Conservation (phyloP, 108 stramenopile species). For the Stephanodiscus triporus region DNA sequence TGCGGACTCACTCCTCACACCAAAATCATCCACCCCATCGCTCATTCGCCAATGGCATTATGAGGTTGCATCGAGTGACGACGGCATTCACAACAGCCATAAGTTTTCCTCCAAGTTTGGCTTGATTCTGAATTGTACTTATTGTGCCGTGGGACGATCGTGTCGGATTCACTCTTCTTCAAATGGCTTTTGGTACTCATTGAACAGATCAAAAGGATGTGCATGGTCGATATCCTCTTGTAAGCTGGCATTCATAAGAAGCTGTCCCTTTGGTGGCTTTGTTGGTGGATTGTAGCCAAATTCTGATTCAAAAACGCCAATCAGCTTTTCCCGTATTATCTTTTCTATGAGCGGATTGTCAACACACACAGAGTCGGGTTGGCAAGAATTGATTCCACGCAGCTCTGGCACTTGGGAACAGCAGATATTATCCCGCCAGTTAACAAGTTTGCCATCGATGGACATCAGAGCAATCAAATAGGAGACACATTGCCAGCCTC, state of each 20-base stretch:
- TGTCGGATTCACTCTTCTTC: background rate
- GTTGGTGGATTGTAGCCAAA: conserved; percentile 39
- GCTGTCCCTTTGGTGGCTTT: conserved; percentile 22
- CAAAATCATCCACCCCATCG: no score
- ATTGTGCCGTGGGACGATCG: conserved; percentile 8
- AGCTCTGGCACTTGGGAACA: conserved; percentile 45
- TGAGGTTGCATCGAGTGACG: conserved; percentile 51
- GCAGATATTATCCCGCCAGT: conserved; percentile 42
- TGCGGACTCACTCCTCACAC: no score
- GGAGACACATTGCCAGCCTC: conserved; percentile 28
- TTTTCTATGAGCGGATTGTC: conserved; percentile 40
- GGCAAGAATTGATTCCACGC: conserved; percentile 39
- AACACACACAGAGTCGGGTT: conserved; percentile 25
- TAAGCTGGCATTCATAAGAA: conserved; percentile 39
- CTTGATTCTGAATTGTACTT: conserved; percentile 23
- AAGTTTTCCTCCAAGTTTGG: conserved; percentile 34
- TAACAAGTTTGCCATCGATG: conserved; percentile 41
- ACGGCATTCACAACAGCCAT: conserved; percentile 79
- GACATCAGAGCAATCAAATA: conserved; percentile 44
- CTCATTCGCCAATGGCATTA: no score
- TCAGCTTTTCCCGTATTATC: conserved; percentile 41
- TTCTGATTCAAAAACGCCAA: conserved; percentile 36
- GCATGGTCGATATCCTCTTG: conserved; percentile 38
- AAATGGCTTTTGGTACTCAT: conserved; percentile 30
- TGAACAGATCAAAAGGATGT: conserved; percentile 43